Percentiles rank a stretch among this genome's conserved stretches.
Evolutionary conservation across 352 stramenopile genomes (phyloP).

Genomic region (Phytopythium helicoides): DNA sequence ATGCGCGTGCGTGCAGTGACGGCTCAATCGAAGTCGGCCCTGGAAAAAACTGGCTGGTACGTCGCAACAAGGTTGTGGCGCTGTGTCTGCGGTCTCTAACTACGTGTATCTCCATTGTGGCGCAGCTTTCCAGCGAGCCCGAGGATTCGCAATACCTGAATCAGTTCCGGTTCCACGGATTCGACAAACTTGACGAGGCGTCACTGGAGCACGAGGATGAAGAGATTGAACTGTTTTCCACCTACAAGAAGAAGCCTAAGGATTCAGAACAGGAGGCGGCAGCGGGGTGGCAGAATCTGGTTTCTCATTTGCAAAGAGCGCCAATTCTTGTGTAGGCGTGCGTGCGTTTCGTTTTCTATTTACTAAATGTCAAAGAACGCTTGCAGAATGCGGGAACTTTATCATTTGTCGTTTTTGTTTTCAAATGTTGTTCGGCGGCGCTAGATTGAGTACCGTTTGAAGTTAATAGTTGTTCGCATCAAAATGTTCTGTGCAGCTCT

Average conservation of each 20-base stretch:
- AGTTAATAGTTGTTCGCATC: not conserved
- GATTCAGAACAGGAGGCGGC: too few relatives aligned
- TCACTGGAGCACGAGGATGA: not conserved
- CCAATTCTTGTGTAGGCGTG: too few relatives aligned
- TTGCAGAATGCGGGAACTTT: too few relatives aligned
- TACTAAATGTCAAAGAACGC: too few relatives aligned
- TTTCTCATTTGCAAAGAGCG: too few relatives aligned
- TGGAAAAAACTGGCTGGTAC: slow-evolving; percentile 53
- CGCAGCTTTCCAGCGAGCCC: slow-evolving; percentile 32
- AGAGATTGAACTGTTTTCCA: slow-evolving; percentile 3
- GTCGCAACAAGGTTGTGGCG: slow-evolving; percentile 9
- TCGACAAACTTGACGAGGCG: not conserved
- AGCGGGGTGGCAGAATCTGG: too few relatives aligned
- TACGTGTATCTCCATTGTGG: too few relatives aligned
- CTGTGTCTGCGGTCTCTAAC: slow-evolving; percentile 5
- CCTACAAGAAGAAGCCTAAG: not conserved
- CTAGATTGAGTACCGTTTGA: not conserved
- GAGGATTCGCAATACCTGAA: slow-evolving; percentile 29
- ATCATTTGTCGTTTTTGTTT: too few relatives aligned
- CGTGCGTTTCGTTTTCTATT: too few relatives aligned
- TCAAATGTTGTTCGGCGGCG: not conserved
- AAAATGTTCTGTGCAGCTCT: not conserved
- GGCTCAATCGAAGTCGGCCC: slow-evolving; percentile 30
- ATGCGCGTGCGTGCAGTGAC: slow-evolving; percentile 24
- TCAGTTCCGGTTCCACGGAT: slow-evolving; percentile 27